A percentile compares a stretch with the other conserved stretches of the same genome.
These are phyloP conservation scores for Canavalia gladiata DNA, from an alignment of 306 rosid species.

Conservation along the genomic window DNA sequence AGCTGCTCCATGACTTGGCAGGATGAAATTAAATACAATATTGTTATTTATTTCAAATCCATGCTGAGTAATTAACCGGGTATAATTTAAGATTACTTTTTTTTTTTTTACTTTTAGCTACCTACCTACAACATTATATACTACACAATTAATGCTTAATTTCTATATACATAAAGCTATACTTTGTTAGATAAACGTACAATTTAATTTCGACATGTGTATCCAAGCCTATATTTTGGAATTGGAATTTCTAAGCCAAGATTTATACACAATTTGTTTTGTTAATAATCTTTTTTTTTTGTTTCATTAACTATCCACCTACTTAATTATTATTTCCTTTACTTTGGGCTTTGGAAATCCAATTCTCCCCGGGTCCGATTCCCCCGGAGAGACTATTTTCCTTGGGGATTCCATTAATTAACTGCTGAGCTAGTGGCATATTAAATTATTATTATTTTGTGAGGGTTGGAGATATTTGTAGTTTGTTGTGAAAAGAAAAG, in stretches of 20 bases:
- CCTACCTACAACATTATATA: slow-evolving; percentile 41
- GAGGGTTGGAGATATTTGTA: slow-evolving; percentile 36
- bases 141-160: slow-evolving; percentile 40
- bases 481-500: slow-evolving; percentile 29
- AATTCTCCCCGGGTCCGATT: not conserved
- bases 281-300: not conserved
- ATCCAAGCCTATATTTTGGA: slow-evolving; percentile 43
- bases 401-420: slow-evolving; percentile 7
- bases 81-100: not conserved
- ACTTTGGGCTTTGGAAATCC: slow-evolving; percentile 30
- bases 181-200: slow-evolving; percentile 50
- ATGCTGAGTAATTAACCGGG: slow-evolving; percentile 20
- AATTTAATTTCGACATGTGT: slow-evolving; percentile 45
- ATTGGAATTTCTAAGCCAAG: slow-evolving; percentile 36
- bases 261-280: slow-evolving; percentile 42
- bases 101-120: not conserved
- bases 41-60: not conserved
- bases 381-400: not conserved
- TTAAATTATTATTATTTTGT: slow-evolving; percentile 25
- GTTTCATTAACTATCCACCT: no score
- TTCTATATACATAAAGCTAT: slow-evolving; percentile 53
- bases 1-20: slow-evolving; percentile 81
- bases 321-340: not conserved
- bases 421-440: slow-evolving; percentile 7
- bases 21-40: slow-evolving; percentile 35